These are phyloP conservation scores for Arthrinium phaeospermum DNA, from an alignment of 2,329 filamentous ascomycete species.

Conservation along the genomic window DNA sequence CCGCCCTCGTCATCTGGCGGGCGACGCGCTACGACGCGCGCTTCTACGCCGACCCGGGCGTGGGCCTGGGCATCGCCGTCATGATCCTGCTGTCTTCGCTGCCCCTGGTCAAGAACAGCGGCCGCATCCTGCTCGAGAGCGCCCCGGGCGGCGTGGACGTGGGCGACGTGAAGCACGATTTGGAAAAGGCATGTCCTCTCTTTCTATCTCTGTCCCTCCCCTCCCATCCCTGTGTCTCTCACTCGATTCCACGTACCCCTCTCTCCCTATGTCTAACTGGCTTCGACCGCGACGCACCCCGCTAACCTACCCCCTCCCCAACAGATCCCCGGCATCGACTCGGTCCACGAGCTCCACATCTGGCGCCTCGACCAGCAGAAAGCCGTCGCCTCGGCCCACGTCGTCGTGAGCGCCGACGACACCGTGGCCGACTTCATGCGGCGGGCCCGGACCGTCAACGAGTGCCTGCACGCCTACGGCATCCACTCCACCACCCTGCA, in stretches of 20 bases:
- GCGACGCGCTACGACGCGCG: conserved; percentile 58
- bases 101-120: conserved; percentile 66
- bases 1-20: conserved; percentile 71
- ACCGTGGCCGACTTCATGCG: conserved; percentile 64
- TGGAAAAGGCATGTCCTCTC: conserved; percentile 68
- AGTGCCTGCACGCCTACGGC: conserved; percentile 76
- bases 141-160: conserved; percentile 65
- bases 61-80: conserved; percentile 72
- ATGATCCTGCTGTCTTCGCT: conserved; percentile 72
- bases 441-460: conserved; percentile 65
- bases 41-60: conserved; percentile 75
- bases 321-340: conserved; percentile 68
- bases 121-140: conserved; percentile 71
- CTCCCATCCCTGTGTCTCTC: not conserved
- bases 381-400: conserved; percentile 71
- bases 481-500: conserved; percentile 76
- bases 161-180: conserved; percentile 69
- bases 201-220: no score
- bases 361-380: conserved; percentile 77
- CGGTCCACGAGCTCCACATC: conserved; percentile 75
- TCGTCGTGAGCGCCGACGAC: conserved; percentile 64
- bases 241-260: not conserved
- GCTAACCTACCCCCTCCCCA: conserved; percentile 24
- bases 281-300: no score
- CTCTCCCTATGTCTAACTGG: not conserved